phyloP scores from a whole-genome alignment of 164 flowering plant species.

The Tinospora cordifolia region DNA sequence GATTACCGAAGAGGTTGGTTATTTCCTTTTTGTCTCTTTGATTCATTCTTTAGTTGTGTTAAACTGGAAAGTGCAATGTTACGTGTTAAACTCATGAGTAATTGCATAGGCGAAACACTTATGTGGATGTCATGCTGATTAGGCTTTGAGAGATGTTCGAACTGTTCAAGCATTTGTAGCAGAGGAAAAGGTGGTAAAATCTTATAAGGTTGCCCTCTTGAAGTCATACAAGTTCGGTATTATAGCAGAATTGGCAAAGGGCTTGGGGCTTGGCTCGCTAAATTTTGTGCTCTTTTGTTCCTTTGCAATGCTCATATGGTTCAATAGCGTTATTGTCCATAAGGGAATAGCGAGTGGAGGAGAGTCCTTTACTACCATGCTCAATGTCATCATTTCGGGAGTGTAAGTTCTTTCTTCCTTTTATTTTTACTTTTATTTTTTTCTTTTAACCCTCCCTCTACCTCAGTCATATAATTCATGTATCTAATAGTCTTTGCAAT shows the following conservation, averaged over 20 bases:
- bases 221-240: conserved; percentile 65
- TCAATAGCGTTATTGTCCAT: conserved; percentile 75
- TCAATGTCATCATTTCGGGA: conserved; percentile 86
- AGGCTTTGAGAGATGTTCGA: conserved; percentile 86
- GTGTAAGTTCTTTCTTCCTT: conserved; percentile 69
- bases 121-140: too few species aligned
- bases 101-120: too few species aligned
- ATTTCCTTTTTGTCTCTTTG: neutral
- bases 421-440: too few species aligned
- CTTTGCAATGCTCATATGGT: conserved; percentile 95
- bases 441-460: too few species aligned
- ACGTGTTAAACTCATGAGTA: too few species aligned
- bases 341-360: conserved; percentile 86
- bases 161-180: conserved; percentile 94
- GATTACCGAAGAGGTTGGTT: conserved; percentile 81
- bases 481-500: too few species aligned
- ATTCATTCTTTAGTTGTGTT: too few species aligned
- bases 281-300: conserved; percentile 77
- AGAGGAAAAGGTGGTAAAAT: conserved; percentile 71
- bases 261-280: conserved; percentile 79
- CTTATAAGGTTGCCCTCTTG: conserved; percentile 50
- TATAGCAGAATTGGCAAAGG: conserved; percentile 85
- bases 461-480: too few species aligned
- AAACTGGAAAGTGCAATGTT: too few species aligned
- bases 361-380: conserved; percentile 94